Evolutionary conservation across 2,329 filamentous ascomycete genomes (phyloP).

Genomic region (Thelonectria rubi): DNA sequence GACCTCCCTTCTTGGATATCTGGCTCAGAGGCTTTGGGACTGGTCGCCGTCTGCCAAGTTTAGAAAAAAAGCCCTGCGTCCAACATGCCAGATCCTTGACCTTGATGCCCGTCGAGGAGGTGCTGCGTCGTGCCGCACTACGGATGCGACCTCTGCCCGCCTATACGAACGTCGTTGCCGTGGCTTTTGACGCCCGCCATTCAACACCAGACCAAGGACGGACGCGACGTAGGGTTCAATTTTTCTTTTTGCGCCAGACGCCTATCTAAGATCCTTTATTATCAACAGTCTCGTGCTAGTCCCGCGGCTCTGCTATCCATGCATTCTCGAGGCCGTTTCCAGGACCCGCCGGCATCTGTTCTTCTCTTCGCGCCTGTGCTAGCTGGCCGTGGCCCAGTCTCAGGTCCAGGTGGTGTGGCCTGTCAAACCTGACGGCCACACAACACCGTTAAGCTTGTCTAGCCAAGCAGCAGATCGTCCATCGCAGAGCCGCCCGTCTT

Average conservation of each 20-base stretch:
- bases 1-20: neutral
- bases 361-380: slow-evolving; percentile 6
- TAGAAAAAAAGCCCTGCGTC: slow-evolving; percentile 3
- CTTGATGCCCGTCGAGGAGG: neutral
- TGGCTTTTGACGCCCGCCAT: neutral
- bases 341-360: slow-evolving; percentile 10
- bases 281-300: slow-evolving; percentile 45
- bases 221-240: slow-evolving; percentile 47
- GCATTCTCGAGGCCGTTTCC: slow-evolving; percentile 30
- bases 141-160: neutral
- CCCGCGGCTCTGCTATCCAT: slow-evolving; percentile 37
- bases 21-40: too few relatives aligned
- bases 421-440: slow-evolving; percentile 18
- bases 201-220: slow-evolving; percentile 23
- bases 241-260: slow-evolving; percentile 56
- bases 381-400: slow-evolving; percentile 15
- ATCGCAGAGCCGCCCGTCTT: slow-evolving; percentile 51
- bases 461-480: slow-evolving; percentile 61
- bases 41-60: slow-evolving; percentile 8
- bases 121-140: too few relatives aligned
- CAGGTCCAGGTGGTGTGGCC: slow-evolving; percentile 31
- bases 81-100: neutral
- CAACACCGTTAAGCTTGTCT: slow-evolving; percentile 26
- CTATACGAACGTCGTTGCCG: neutral
- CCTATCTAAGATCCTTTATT: slow-evolving; percentile 52